Evolutionary conservation across 2,329 filamentous ascomycete species (phyloP), one percentile per base, ranked within the genome.

Genomic region (Beauveria brongniartii): DNA sequence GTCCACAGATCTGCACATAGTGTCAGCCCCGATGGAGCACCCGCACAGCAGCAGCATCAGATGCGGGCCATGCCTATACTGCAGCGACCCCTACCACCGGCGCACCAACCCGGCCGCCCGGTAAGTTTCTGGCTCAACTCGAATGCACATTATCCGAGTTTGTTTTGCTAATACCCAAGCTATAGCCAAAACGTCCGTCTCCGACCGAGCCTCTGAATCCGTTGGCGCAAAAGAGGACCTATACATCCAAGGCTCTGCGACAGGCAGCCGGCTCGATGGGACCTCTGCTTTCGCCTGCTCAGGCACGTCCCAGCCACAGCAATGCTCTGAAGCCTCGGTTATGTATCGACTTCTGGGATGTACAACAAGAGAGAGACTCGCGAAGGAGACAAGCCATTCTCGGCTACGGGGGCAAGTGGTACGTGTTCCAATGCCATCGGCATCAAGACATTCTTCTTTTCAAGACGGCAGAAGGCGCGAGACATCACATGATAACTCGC

Each of bases 381-480:
- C 37, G 30, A 8, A 26, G 22, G 10, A 30, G 54, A 22, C 60
- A 61, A n/a, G 47, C 47, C 5, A 57, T 61, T 28, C 28, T 57
- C 10, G 43, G 22, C 3, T 61, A 51, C 24, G 40, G 47, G n/a
- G 54, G 60, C 16, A 57, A 61, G n/a, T 61, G 54, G 53, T 61
- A 57, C 14, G 60, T 61, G 20, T 61, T 61, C 16, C 47, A 48
- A 14, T 61, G 60, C 20, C 28, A 61, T 40, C 47, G 46, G 16
- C 60, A 61, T n/a, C n/a, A 18, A 16, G 40, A 61, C 3, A 28
- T 43, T 9, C n/a, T 52, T 7, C 16, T 51, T 16, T 57, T 57
- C 53, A 57, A 57, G 51, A 57, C 60, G 22, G 54, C 60, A 22
- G 53, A 61, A 4, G 54, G 43, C 2, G 60, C 60, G 1, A 34